Percentiles rank a stretch among this genome's conserved stretches.
Conservation (phyloP, 495 filamentous ascomycete species). For the Cercophora sp. region DNA sequence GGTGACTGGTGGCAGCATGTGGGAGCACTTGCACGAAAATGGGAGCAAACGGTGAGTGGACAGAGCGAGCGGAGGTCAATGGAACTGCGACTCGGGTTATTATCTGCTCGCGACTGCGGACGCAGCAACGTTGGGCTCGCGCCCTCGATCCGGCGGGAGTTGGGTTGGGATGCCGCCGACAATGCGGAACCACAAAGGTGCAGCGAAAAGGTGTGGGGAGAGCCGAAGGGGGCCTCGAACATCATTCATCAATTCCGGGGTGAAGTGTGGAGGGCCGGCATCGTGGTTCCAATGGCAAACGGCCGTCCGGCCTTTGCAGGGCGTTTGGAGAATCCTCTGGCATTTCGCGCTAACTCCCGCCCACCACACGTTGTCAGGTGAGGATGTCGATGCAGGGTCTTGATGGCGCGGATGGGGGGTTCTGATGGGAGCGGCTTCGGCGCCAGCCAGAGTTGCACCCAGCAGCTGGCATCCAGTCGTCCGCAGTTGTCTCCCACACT, state of each 20-base stretch:
- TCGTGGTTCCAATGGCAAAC: slow-evolving; percentile 29
- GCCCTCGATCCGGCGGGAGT: slow-evolving; percentile 25
- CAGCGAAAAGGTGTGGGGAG: slow-evolving; percentile 17
- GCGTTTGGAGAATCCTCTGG: slow-evolving; percentile 8
- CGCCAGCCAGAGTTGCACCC: no score
- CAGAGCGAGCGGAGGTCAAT: not conserved
- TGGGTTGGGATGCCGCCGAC: slow-evolving; percentile 15
- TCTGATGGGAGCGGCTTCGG: slow-evolving; percentile 4
- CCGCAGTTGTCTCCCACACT: slow-evolving; percentile 16
- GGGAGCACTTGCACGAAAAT: not conserved
- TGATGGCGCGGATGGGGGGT: not conserved
- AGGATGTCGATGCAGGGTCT: slow-evolving; percentile 18
- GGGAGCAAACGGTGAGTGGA: slow-evolving; percentile 2
- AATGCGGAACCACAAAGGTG: slow-evolving; percentile 20
- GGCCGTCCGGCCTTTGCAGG: slow-evolving; percentile 4
- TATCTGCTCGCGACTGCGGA: slow-evolving; percentile 16
- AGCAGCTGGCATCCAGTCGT: slow-evolving; percentile 13
- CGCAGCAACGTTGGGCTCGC: slow-evolving; percentile 22
- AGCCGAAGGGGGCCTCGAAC: not conserved
- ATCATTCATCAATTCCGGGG: slow-evolving; percentile 13
- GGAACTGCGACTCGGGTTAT: slow-evolving; percentile 26
- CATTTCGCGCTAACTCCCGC: slow-evolving; percentile 20
- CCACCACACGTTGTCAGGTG: slow-evolving; percentile 32
- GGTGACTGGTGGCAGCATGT: slow-evolving; percentile 6
- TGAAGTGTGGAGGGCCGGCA: slow-evolving; percentile 12